Conservation (phyloP, 225 moss, liverwort and hornwort genomes). For the Polytrichum formosum region DNA sequence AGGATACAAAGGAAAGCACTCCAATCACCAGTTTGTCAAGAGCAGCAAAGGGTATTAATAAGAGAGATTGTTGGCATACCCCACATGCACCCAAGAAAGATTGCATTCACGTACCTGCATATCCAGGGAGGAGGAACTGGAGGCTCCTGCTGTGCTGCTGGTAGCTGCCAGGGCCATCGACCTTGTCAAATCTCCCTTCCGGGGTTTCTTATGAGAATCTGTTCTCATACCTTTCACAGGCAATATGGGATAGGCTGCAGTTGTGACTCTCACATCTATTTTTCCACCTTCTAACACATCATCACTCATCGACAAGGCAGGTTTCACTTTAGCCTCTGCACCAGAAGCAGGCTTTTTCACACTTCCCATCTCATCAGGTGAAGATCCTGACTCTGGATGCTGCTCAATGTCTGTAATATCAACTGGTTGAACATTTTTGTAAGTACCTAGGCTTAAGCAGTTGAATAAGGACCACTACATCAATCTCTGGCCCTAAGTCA, state of each 20-base stretch:
- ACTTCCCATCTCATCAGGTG: constrained; percentile 3
- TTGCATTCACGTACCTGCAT: constrained; percentile 9
- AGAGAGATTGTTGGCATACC: too few relatives aligned
- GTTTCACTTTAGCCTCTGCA: not conserved
- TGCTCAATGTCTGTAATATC: constrained; percentile 7
- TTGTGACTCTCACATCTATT: not conserved
- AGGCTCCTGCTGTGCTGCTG: constrained; percentile 11
- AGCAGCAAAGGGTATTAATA: too few relatives aligned
- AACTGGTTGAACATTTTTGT: constrained; percentile 1
- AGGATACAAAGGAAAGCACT: too few relatives aligned
- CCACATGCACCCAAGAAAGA: not conserved
- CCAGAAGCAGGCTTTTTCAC: constrained; percentile 2
- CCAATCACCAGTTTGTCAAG: too few relatives aligned
- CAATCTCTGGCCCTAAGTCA: too few relatives aligned
- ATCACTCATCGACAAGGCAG: constrained; percentile 8
- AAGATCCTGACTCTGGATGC: constrained; percentile 7
- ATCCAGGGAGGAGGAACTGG: constrained; percentile 14
- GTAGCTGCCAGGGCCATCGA: constrained; percentile 2
- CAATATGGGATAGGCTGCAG: constrained; percentile 1
- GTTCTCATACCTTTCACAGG: constrained; percentile 15
- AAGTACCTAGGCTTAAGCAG: not conserved
- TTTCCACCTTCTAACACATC: not conserved
- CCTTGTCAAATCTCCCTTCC: constrained; percentile 9
- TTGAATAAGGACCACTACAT: not conserved
- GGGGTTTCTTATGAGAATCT: constrained; percentile 12